Conservation (phyloP, 345 rosid genomes). For the Ceriops tagal region DNA sequence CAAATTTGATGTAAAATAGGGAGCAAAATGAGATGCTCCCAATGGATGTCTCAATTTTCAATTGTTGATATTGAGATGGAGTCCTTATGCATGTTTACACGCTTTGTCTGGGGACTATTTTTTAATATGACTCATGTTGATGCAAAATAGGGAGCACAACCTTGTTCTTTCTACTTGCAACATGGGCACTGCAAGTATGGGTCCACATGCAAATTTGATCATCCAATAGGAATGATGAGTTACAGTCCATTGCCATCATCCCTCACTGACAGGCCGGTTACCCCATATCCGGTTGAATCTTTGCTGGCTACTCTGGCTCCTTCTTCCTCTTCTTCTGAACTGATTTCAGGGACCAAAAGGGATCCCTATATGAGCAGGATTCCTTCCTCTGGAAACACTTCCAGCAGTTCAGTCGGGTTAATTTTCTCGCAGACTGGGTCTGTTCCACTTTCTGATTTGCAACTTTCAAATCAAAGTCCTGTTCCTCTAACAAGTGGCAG, state of each 20-base stretch:
- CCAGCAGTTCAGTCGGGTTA: constrained; percentile 64
- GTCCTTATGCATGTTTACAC: not conserved
- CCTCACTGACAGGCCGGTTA: constrained; percentile 22
- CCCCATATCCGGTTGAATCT: constrained; percentile 25
- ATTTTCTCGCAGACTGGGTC: constrained; percentile 66
- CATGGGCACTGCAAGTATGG: constrained; percentile 30
- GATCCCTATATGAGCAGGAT: constrained; percentile 21
- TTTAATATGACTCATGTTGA: not conserved
- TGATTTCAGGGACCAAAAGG: constrained; percentile 12
- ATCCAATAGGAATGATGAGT: constrained; percentile 24
- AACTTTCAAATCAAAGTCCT: constrained; percentile 63
- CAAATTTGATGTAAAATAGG: constrained; percentile 12
- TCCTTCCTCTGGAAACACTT: constrained; percentile 47
- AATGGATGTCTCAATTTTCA: not conserved
- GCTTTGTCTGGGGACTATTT: not conserved
- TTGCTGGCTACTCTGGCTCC: constrained; percentile 21
- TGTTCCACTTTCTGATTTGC: constrained; percentile 60
- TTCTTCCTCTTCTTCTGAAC: constrained; percentile 22
- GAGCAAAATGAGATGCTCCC: not conserved
- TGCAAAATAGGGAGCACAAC: constrained; percentile 21
- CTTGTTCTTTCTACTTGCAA: constrained; percentile 25
- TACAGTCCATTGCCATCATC: constrained; percentile 24
- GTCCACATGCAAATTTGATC: constrained; percentile 31
- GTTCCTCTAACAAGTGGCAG: constrained; percentile 65
- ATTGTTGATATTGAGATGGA: not conserved